These are phyloP conservation scores for Globisporangium canariense DNA, from an alignment of 352 stramenopile species.

Conservation along the genomic window DNA sequence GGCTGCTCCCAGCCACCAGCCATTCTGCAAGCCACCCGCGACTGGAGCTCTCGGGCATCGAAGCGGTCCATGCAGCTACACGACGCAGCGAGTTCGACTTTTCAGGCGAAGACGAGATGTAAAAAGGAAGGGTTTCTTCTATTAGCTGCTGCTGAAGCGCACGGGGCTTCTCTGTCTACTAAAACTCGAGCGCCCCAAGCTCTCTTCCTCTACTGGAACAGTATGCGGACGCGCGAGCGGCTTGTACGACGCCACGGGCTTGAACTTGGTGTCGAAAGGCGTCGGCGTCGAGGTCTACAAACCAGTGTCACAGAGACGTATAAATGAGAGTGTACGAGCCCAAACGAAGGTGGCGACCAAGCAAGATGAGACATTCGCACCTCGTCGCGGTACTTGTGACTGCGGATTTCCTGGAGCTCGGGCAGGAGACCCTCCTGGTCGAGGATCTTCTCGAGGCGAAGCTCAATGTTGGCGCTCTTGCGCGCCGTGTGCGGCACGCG, in stretches of 20 bases:
- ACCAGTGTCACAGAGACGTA: background rate
- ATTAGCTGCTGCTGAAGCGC: background rate
- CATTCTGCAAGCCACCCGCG: conserved; percentile 16
- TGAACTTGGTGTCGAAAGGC: conserved; percentile 38
- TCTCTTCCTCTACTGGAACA: background rate
- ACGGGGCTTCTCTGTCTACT: background rate
- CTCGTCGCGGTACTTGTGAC: conserved; percentile 50
- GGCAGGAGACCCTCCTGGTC: conserved; percentile 58
- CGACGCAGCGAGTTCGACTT: conserved; percentile 41
- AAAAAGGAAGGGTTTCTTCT: background rate
- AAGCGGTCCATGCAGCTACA: conserved; percentile 40
- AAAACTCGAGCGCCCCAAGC: background rate
- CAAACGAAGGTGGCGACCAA: too few species aligned
- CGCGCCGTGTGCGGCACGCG: conserved; percentile 57
- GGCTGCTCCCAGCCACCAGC: background rate
- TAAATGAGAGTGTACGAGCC: background rate
- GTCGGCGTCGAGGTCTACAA: conserved; percentile 20
- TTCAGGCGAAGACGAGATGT: conserved; percentile 22
- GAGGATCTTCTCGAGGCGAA: conserved; percentile 56
- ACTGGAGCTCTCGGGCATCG: conserved; percentile 36
- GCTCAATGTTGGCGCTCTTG: conserved; percentile 56
- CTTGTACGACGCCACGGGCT: conserved; percentile 26
- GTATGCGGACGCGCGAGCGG: conserved; percentile 16
- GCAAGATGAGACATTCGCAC: conserved; percentile 14
- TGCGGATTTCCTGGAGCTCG: conserved; percentile 47